Conservation (phyloP, 495 filamentous ascomycete species). For the Xeromyces bisporus region DNA sequence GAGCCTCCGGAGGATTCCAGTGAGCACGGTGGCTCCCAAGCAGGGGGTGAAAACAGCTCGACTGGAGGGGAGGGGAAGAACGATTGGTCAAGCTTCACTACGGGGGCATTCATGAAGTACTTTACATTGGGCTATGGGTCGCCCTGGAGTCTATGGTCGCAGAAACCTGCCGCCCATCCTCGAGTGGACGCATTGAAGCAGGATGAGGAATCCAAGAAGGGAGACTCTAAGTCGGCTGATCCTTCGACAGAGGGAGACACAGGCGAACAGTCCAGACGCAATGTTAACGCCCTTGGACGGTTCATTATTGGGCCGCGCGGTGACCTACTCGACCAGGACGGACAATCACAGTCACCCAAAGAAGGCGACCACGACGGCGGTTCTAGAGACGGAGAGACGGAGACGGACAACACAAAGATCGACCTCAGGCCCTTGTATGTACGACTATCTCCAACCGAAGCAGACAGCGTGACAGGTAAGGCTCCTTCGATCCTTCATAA, state of each 20-base stretch:
- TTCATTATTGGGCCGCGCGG: slow-evolving; percentile 60
- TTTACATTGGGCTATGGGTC: slow-evolving; percentile 46
- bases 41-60: slow-evolving; percentile 7
- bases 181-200: slow-evolving; percentile 9
- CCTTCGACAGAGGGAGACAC: slow-evolving; percentile 1
- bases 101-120: slow-evolving; percentile 39
- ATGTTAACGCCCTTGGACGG: slow-evolving; percentile 26
- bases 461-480: slow-evolving; percentile 2
- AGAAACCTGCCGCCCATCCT: slow-evolving; percentile 11
- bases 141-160: slow-evolving; percentile 32
- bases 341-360: no score
- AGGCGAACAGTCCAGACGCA: not conserved
- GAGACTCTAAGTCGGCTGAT: slow-evolving; percentile 1
- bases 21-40: slow-evolving; percentile 3
- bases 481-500: slow-evolving; percentile 24
- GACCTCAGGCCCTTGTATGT: no score
- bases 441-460: not conserved
- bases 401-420: no score
- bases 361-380: no score
- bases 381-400: no score
- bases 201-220: slow-evolving; percentile 3
- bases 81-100: slow-evolving; percentile 15
- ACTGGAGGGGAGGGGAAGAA: slow-evolving; percentile 8
- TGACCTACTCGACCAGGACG: slow-evolving; percentile 34
- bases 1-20: slow-evolving; percentile 8